Conservation (phyloP, 495 filamentous ascomycete species). For the Schizothecium vesticola region DNA sequence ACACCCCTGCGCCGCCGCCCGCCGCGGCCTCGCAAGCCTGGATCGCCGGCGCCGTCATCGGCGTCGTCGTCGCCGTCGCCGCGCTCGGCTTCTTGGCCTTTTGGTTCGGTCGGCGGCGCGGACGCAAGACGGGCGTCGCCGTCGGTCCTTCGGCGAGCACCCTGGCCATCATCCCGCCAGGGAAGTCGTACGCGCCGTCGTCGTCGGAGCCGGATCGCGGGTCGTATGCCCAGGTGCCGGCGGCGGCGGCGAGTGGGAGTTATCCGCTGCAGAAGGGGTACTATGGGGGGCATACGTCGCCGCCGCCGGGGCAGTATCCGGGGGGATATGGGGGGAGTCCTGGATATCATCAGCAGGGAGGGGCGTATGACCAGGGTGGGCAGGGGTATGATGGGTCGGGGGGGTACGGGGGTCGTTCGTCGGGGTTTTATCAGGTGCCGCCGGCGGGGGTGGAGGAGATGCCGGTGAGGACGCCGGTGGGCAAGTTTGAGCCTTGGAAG, state of each 20-base stretch:
- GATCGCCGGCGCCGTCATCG: background rate
- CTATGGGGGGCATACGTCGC: background rate
- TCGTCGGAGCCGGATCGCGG: background rate
- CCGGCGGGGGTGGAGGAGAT: background rate
- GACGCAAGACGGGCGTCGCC: background rate
- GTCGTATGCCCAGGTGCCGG: background rate
- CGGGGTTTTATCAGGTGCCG: background rate
- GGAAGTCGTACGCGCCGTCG: background rate
- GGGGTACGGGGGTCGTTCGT: too few species aligned
- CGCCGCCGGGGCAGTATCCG: background rate
- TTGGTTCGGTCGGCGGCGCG: background rate
- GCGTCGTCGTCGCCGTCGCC: background rate
- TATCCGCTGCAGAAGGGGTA: background rate
- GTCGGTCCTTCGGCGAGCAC: background rate
- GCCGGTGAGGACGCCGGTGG: background rate
- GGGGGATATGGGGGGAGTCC: background rate
- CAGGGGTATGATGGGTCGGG: background rate
- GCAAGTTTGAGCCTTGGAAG: background rate
- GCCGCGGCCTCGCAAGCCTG: background rate
- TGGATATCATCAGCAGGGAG: background rate
- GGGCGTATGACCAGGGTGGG: background rate
- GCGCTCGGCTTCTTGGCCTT: background rate
- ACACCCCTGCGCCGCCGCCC: background rate
- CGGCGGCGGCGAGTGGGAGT: background rate
- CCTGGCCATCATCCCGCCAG: background rate